Evolutionary conservation across 2,329 filamentous ascomycete species (phyloP).

Genomic region (Nannizzia gypsea): DNA sequence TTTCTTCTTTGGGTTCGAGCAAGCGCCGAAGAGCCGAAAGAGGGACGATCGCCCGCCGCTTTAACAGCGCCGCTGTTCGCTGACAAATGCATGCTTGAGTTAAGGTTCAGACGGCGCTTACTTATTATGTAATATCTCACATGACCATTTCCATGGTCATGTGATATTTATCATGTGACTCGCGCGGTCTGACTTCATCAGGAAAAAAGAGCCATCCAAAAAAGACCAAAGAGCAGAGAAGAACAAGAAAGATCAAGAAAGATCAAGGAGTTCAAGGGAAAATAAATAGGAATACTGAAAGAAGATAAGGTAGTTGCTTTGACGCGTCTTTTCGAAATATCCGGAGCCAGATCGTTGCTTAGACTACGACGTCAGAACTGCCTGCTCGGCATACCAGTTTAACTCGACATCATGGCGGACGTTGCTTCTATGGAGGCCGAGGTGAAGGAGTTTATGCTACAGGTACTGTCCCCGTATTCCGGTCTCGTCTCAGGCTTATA

Average conservation of each 20-base stretch:
- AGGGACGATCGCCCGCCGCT: not conserved
- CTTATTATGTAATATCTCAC: not conserved
- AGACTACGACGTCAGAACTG: not conserved
- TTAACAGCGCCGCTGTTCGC: not conserved
- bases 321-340: no score
- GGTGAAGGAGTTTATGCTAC: constrained; percentile 49
- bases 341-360: no score
- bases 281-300: no score
- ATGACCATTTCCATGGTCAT: no score
- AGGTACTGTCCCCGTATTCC: constrained; percentile 34
- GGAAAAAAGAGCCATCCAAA: not conserved
- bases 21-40: not conserved
- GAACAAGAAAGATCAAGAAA: not conserved
- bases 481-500: not conserved
- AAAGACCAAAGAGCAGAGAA: not conserved
- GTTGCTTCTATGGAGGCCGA: constrained; percentile 36
- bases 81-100: not conserved
- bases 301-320: not conserved
- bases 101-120: not conserved
- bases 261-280: no score
- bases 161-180: no score
- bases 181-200: no score
- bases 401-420: constrained; percentile 29
- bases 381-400: not conserved
- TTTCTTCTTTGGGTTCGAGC: not conserved